Percentiles rank a stretch among this genome's conserved stretches.
Evolutionary conservation across 2,329 filamentous ascomycete genomes (phyloP).

Genomic region (Colletotrichum falcatum): DNA sequence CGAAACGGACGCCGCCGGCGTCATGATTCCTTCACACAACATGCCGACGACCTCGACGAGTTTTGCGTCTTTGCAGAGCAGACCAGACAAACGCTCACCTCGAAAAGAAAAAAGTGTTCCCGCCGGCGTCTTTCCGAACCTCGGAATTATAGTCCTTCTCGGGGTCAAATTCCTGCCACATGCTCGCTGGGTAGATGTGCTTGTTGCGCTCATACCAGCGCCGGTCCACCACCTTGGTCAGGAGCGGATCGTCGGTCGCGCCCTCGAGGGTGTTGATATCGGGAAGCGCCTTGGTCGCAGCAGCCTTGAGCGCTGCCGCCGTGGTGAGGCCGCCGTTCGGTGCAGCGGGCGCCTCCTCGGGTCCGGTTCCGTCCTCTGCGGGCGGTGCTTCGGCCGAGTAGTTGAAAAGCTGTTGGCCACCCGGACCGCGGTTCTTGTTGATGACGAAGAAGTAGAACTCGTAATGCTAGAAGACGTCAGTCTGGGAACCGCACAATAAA

Average conservation of each 20-base stretch:
- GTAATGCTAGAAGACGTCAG: slow-evolving; percentile 76
- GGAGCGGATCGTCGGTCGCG: slow-evolving; percentile 77
- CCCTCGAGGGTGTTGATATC: slow-evolving; percentile 77
- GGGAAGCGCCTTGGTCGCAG: slow-evolving; percentile 52
- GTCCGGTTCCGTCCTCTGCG: slow-evolving; percentile 30
- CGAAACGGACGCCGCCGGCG: neutral
- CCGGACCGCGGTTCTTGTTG: slow-evolving; percentile 83
- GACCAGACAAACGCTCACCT: slow-evolving; percentile 47
- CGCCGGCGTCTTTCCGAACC: slow-evolving; percentile 84
- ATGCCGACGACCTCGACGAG: neutral
- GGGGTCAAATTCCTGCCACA: slow-evolving; percentile 95
- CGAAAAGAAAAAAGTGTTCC: slow-evolving; percentile 93
- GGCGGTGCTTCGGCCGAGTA: slow-evolving; percentile 68
- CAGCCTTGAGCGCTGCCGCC: slow-evolving; percentile 51
- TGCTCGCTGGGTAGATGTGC: slow-evolving; percentile 95
- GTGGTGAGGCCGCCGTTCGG: slow-evolving; percentile 50
- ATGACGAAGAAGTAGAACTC: slow-evolving; percentile 98
- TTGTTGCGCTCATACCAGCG: slow-evolving; percentile 98
- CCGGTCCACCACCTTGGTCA: slow-evolving; percentile 95
- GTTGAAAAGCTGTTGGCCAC: slow-evolving; percentile 79
- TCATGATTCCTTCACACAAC: neutral
- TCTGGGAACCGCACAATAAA: slow-evolving; percentile 21
- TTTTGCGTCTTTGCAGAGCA: neutral
- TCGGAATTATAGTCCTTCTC: slow-evolving; percentile 85
- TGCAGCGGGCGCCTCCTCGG: slow-evolving; percentile 39